Evolutionary conservation across 1,284 basidiomycete species (phyloP), one percentile per base, ranked within the genome.

Genomic region (Cutaneotrichosporon sp.): DNA sequence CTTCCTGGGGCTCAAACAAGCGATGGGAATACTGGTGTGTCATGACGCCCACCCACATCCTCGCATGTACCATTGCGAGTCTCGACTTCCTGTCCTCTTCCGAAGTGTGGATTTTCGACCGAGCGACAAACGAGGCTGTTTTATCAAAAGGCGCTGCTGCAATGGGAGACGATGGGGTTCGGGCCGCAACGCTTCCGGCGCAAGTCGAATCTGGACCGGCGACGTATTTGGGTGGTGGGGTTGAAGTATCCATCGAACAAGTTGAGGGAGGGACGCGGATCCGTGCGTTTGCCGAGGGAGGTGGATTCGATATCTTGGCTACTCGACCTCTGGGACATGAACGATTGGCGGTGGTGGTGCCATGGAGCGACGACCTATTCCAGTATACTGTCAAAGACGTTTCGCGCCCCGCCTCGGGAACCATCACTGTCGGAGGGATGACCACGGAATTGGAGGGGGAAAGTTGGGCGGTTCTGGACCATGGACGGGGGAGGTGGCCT

Each of bases 301-400:
- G 53, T 2, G 7, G 14, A 11, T 66, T 60, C 36, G 65, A 66
- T 36, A 31, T 66, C 51, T 34, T 63, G 13, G 65, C 65, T 3
- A 22, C 40, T 13, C 38, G 60, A 36, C 65, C 63, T 16, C 50
- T 40, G 56, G 59, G 50, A n/a, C 42, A 26, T 38, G 65, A 67
- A 60, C 62, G 65, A 18, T 38, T 67, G 6, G 65, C 62, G n/a
- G 62, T 64, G 32, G 62, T 63, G 14, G 62, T 66, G n/a, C 65
- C 65, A 31, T 67, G 65, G 65, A 50, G 53, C 30, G 60, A 64
- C 18, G 38, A 38, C 1, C 40, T 64, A 52, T 67, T 67, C 62
- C 65, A 67, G 62, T 64, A 67, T 53, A 67, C 65, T 0, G 62
- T 67, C 50, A 67, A 67, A 53, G 62, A 67, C 57, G 58, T 67